These are phyloP conservation scores for Colletotrichum cuscutae DNA, from an alignment of 2,329 filamentous ascomycete genomes.

Conservation along the genomic window DNA sequence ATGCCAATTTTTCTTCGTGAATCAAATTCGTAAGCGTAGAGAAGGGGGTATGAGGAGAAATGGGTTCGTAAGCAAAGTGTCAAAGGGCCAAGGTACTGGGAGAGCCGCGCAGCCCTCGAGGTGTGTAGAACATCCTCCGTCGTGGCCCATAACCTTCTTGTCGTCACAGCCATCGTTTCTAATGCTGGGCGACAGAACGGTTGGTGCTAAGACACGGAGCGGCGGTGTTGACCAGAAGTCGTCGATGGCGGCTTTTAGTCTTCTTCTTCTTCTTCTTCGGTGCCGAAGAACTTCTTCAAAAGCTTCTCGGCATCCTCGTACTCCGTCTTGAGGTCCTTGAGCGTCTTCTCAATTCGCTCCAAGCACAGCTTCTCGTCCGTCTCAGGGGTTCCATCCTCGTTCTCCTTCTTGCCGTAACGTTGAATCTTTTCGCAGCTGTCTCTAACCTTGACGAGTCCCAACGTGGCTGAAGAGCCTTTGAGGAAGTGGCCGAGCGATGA, in stretches of 20 bases:
- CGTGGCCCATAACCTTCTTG: constrained; percentile 31
- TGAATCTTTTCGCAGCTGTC: constrained; percentile 98
- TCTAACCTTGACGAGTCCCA: constrained; percentile 90
- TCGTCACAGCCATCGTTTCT: constrained; percentile 47
- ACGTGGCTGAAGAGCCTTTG: constrained; percentile 95
- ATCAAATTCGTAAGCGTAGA: constrained; percentile 28
- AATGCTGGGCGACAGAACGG: constrained; percentile 38
- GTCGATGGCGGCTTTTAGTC: constrained; percentile 35
- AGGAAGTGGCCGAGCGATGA: constrained; percentile 93
- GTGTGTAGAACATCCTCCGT: constrained; percentile 22
- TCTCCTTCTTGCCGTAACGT: constrained; percentile 86
- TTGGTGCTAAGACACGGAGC: constrained; percentile 16
- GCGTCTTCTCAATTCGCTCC: constrained; percentile 73
- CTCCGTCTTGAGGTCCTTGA: constrained; percentile 79
- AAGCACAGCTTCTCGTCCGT: constrained; percentile 76
- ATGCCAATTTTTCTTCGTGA: constrained; percentile 26
- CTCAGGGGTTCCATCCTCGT: constrained; percentile 77
- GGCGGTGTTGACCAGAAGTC: constrained; percentile 29
- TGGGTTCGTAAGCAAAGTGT: constrained; percentile 29
- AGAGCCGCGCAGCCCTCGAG: not conserved
- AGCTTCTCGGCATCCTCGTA: constrained; percentile 78
- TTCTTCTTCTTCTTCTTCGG: constrained; percentile 36
- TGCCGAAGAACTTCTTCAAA: constrained; percentile 73
- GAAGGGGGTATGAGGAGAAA: constrained; percentile 32
- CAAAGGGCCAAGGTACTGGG: constrained; percentile 15